Percentiles rank a stretch among this genome's conserved stretches.
These are phyloP conservation scores for Stipa capillata DNA, from an alignment of 176 grass and related monocot species.

Conservation along the genomic window DNA sequence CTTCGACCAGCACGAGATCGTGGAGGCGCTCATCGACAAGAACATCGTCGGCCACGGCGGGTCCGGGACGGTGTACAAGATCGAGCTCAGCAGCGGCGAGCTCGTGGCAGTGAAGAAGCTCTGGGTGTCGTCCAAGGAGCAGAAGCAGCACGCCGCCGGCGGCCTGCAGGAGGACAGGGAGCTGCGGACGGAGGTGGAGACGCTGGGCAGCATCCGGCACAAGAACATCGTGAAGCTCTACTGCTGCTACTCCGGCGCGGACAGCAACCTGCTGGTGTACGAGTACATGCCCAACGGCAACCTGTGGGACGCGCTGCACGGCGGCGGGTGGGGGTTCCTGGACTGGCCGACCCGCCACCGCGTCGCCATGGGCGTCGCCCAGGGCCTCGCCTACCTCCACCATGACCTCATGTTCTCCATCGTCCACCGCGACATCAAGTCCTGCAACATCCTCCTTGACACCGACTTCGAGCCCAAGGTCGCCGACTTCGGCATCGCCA, in stretches of 20 bases:
- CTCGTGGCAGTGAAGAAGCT: constrained; percentile 87
- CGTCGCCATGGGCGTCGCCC: constrained; percentile 69
- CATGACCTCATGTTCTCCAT: constrained; percentile 76
- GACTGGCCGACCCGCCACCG: constrained; percentile 82
- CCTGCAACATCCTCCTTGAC: constrained; percentile 92
- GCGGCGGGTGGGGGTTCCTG: constrained; percentile 37
- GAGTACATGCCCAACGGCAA: constrained; percentile 99
- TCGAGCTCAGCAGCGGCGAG: constrained; percentile 69
- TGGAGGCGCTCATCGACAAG: constrained; percentile 84
- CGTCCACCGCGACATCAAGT: constrained; percentile 91
- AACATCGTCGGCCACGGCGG: constrained; percentile 88
- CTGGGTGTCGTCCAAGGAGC: constrained; percentile 33
- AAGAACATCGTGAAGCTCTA: constrained; percentile 99
- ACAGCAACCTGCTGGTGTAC: constrained; percentile 86
- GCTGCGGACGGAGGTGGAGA: constrained; percentile 87
- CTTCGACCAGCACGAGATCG: constrained; percentile 90
- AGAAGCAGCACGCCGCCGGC: background rate
- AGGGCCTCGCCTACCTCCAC: constrained; percentile 89
- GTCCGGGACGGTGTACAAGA: constrained; percentile 89
- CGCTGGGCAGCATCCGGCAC: constrained; percentile 93
- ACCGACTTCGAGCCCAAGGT: constrained; percentile 89
- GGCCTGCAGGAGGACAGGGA: constrained; percentile 33
- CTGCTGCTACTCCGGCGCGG: constrained; percentile 80
- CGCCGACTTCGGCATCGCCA: constrained; percentile 89
- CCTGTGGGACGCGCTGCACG: constrained; percentile 87